A percentile compares a stretch with the other conserved stretches of the same genome.
Evolutionary conservation across 148 eudicot species (phyloP).

Genomic region (Fagopyrum esculentum): DNA sequence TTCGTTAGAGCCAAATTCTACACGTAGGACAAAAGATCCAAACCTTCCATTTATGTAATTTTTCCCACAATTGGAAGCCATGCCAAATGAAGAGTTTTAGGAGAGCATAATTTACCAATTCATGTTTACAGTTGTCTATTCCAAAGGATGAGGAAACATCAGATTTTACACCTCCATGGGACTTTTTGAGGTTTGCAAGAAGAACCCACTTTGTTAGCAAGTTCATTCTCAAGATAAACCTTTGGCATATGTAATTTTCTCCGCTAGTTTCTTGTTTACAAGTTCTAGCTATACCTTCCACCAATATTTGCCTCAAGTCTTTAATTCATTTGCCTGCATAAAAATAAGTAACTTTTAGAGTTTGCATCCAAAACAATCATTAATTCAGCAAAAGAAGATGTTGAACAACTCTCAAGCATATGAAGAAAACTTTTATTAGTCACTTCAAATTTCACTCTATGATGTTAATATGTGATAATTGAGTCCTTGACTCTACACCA

Average conservation of each 20-base stretch:
- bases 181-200: conserved; percentile 82
- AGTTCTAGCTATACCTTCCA: conserved; percentile 66
- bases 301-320: conserved; percentile 52
- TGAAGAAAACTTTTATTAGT: background rate
- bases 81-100: background rate
- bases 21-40: background rate
- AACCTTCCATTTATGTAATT: background rate
- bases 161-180: conserved; percentile 52
- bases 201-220: conserved; percentile 98
- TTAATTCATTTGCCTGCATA: conserved; percentile 49
- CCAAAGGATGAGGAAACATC: conserved; percentile 34
- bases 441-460: background rate
- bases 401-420: background rate
- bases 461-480: too few relatives aligned
- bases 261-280: conserved; percentile 82
- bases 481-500: too few relatives aligned
- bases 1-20: conserved; percentile 12
- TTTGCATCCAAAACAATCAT: background rate
- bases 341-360: background rate
- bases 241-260: conserved; percentile 93
- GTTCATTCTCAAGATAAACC: conserved; percentile 94
- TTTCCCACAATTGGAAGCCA: background rate
- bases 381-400: background rate
- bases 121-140: background rate
- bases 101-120: background rate